Conservation (phyloP, 2,329 filamentous ascomycete species). For the Stagonosporopsis rhizophila region DNA sequence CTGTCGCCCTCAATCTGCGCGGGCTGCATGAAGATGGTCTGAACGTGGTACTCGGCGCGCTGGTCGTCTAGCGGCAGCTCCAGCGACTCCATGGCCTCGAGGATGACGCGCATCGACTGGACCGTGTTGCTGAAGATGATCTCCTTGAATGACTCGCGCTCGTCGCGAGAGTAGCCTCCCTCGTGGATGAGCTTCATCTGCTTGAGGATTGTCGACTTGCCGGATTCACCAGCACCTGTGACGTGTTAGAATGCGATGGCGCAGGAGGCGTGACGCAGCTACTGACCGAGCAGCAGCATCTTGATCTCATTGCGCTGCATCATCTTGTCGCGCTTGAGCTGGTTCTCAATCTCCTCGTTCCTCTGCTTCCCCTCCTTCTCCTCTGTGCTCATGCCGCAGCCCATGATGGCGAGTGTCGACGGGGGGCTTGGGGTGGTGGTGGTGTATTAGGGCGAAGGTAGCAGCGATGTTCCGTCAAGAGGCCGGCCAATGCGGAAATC, state of each 20-base stretch:
- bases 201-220: constrained; percentile 93
- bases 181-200: constrained; percentile 99
- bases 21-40: constrained; percentile 98
- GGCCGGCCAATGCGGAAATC: constrained; percentile 47
- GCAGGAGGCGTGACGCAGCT: constrained; percentile 20
- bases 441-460: constrained; percentile 40
- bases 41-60: constrained; percentile 94
- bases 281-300: constrained; percentile 96
- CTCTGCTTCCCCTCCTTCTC: constrained; percentile 99
- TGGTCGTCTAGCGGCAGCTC: constrained; percentile 87
- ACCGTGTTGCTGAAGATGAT: constrained; percentile 77
- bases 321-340: constrained; percentile 98
- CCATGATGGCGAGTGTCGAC: constrained; percentile 72
- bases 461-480: constrained; percentile 39
- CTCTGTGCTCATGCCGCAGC: constrained; percentile 99
- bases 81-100: constrained; percentile 73
- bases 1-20: constrained; percentile 96
- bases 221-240: constrained; percentile 94
- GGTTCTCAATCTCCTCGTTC: constrained; percentile 99
- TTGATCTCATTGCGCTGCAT: constrained; percentile 99
- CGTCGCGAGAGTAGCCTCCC: constrained; percentile 95
- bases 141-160: constrained; percentile 73
- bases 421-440: constrained; percentile 13
- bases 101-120: constrained; percentile 73
- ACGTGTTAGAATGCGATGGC: constrained; percentile 34